A percentile compares a stretch with the other conserved stretches of the same genome.
These are phyloP conservation scores for Apostasia shenzhenica DNA, from an alignment of 106 monocot genomes.

Conservation along the genomic window DNA sequence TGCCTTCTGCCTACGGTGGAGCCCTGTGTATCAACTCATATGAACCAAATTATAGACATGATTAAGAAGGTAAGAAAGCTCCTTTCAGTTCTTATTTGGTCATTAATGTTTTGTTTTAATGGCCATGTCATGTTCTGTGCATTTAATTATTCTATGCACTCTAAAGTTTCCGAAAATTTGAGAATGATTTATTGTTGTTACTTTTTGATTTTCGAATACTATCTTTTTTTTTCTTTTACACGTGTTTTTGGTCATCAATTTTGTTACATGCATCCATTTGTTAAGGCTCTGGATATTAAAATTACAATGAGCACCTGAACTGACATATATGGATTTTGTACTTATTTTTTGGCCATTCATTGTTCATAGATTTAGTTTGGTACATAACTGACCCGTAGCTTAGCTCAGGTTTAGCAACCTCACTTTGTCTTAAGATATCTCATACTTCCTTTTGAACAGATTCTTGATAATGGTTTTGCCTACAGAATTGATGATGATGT, in stretches of 20 bases:
- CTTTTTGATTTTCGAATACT: too few relatives aligned
- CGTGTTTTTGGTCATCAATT: too few relatives aligned
- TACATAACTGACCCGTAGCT: background rate
- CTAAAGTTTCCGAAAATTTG: too few relatives aligned
- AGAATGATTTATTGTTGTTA: too few relatives aligned
- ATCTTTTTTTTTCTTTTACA: too few relatives aligned
- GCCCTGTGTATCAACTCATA: conserved; percentile 83
- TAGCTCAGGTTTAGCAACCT: background rate
- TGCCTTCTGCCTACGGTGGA: conserved; percentile 81
- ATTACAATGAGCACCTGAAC: too few relatives aligned
- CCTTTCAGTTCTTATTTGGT: background rate
- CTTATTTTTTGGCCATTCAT: too few relatives aligned
- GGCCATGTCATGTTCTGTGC: background rate
- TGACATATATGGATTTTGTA: too few relatives aligned
- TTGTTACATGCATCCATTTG: too few relatives aligned
- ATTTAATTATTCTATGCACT: too few relatives aligned
- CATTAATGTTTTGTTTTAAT: background rate
- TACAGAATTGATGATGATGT: conserved; percentile 79
- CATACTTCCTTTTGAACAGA: conserved; percentile 39
- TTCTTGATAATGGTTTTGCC: conserved; percentile 80
- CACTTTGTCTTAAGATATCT: background rate
- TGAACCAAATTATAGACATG: conserved; percentile 85
- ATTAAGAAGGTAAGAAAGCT: conserved; percentile 61
- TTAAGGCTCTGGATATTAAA: too few relatives aligned
- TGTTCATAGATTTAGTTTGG: background rate